Evolutionary conservation across 208 protist species (phyloP).

Genomic region (Plasmodiophora brassicae): DNA sequence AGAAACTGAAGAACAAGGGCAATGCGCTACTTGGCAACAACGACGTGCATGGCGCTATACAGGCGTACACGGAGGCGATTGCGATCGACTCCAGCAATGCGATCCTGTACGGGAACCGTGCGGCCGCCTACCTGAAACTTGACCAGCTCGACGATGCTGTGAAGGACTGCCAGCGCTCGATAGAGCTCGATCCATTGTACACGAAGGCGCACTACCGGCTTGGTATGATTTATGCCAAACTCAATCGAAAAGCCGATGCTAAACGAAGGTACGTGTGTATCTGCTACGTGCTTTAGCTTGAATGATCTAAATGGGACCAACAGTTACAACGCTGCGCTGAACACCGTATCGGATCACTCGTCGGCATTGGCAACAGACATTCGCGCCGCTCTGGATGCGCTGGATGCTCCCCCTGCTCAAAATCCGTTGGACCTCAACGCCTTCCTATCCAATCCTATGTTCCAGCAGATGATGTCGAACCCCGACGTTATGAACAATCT

Average conservation of each 20-base stretch:
- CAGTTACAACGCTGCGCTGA: background rate
- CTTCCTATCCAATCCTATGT: slow-evolving; percentile 4
- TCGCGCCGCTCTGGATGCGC: background rate
- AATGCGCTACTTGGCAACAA: background rate
- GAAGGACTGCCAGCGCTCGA: background rate
- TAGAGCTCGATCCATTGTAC: background rate
- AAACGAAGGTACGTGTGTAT: background rate
- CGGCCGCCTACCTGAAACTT: slow-evolving; percentile 17
- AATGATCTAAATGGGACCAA: background rate
- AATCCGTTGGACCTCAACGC: background rate
- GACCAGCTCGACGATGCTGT: background rate
- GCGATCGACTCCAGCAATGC: slow-evolving; percentile 1
- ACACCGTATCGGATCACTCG: background rate
- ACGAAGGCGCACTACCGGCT: slow-evolving; percentile 10
- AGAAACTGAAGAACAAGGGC: background rate
- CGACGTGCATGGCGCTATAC: background rate
- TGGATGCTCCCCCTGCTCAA: background rate
- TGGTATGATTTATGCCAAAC: background rate
- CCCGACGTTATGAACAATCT: background rate
- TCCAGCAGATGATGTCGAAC: slow-evolving; percentile 21
- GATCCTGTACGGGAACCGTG: slow-evolving; percentile 14
- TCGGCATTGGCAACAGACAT: background rate
- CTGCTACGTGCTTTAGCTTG: too few relatives aligned
- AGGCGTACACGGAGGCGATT: background rate
- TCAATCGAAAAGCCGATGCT: background rate